Percentiles rank a stretch among this genome's conserved stretches.
Evolutionary conservation across 2,329 filamentous ascomycete species (phyloP).

Genomic region (Ascochyta koolunga): DNA sequence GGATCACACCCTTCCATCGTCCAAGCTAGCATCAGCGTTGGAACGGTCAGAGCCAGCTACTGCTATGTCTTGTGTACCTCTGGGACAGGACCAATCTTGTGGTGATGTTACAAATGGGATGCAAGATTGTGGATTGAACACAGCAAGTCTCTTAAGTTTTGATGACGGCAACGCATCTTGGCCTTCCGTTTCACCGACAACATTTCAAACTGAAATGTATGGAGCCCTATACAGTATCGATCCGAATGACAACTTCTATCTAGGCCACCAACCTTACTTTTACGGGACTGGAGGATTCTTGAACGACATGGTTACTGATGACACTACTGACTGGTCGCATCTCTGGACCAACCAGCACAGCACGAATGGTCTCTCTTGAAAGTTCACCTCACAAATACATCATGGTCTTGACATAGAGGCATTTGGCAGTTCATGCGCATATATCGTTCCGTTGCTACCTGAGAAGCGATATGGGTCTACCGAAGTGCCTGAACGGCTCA

Average conservation of each 20-base stretch:
- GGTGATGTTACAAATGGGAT: neutral
- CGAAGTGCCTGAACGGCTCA: neutral
- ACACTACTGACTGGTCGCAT: neutral
- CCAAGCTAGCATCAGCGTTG: neutral
- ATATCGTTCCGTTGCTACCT: neutral
- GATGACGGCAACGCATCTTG: neutral
- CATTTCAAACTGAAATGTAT: neutral
- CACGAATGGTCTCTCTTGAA: neutral
- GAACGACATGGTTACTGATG: neutral
- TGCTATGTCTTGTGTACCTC: neutral
- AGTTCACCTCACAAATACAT: neutral
- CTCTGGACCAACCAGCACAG: neutral
- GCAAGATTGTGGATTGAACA: neutral
- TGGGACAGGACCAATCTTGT: neutral
- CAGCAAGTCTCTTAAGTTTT: neutral
- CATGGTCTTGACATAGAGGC: neutral
- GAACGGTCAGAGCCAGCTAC: neutral
- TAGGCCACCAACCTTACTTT: neutral
- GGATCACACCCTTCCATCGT: neutral
- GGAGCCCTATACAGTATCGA: neutral
- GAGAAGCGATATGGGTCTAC: neutral
- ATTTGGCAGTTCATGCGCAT: neutral
- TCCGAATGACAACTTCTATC: neutral
- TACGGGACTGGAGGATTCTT: neutral
- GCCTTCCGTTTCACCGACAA: neutral